phyloP scores from a whole-genome alignment of 805 yeast species.

The Candida insectalens region DNA sequence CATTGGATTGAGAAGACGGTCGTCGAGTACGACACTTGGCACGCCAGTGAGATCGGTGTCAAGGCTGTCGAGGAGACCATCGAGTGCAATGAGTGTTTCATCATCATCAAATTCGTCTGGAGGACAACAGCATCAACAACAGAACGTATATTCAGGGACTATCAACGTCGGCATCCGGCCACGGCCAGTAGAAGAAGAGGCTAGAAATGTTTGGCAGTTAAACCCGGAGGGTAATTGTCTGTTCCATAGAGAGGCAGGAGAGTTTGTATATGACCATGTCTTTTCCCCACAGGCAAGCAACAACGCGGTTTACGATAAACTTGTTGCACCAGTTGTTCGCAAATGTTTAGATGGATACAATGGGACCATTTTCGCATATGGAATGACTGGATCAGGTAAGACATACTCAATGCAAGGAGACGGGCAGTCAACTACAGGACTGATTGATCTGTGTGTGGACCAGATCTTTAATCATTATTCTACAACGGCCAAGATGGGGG shows the following conservation, averaged over 20 bases:
- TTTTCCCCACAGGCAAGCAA: conserved; percentile 51
- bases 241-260: conserved; percentile 44
- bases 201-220: conserved; percentile 32
- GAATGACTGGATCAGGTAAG: conserved; percentile 92
- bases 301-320: conserved; percentile 45
- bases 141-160: conserved; percentile 45
- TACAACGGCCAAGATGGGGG: conserved; percentile 11
- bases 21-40: not conserved
- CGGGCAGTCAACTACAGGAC: conserved; percentile 56
- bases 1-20: not conserved
- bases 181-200: conserved; percentile 38
- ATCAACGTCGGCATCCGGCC: conserved; percentile 74
- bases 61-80: conserved; percentile 8
- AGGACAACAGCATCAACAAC: conserved; percentile 1
- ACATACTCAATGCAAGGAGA: conserved; percentile 80
- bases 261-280: conserved; percentile 71
- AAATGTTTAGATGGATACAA: conserved; percentile 67
- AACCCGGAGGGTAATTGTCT: conserved; percentile 36
- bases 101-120: conserved; percentile 1
- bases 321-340: conserved; percentile 43
- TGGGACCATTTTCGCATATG: conserved; percentile 88
- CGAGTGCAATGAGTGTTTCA: conserved; percentile 12
- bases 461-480: conserved; percentile 41
- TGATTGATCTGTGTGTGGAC: conserved; percentile 58
- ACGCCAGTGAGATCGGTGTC: conserved; percentile 12